Percentiles rank a stretch among this genome's conserved stretches.
phyloP scores from a whole-genome alignment of 495 filamentous ascomycete genomes.

The Neurospora intermedia region DNA sequence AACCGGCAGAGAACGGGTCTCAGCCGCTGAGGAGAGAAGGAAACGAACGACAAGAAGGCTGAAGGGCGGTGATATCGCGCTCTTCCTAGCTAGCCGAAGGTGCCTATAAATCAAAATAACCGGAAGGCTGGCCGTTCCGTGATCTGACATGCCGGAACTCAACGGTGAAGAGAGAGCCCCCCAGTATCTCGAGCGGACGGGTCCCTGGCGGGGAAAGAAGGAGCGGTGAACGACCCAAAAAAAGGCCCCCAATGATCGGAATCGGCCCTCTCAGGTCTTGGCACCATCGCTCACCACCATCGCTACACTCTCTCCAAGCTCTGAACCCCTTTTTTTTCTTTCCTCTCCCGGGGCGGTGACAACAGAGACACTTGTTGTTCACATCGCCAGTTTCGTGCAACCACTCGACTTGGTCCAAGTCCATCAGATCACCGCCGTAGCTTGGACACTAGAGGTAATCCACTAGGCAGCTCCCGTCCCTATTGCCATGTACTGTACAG shows the following conservation, averaged over 20 bases:
- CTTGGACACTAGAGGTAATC: background rate
- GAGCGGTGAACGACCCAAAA: background rate
- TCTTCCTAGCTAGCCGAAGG: background rate
- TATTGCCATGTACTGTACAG: background rate
- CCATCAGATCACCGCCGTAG: background rate
- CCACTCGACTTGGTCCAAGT: background rate
- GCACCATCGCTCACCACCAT: background rate
- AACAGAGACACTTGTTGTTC: background rate
- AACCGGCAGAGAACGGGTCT: background rate
- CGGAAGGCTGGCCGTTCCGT: background rate
- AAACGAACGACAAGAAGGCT: background rate
- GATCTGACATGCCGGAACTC: background rate
- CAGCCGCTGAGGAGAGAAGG: background rate
- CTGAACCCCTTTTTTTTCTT: background rate
- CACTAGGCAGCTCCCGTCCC: background rate
- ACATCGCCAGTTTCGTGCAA: background rate
- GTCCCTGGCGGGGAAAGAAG: background rate
- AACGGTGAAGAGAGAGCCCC: background rate
- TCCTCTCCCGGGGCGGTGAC: background rate
- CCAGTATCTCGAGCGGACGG: background rate
- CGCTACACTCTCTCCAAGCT: background rate
- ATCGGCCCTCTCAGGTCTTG: background rate
- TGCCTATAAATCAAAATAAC: background rate
- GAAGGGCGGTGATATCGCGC: background rate
- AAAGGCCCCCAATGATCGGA: background rate